These are phyloP conservation scores for Lanmaoa pseudosensibilis DNA, from an alignment of 768 basidiomycete species.

Conservation along the genomic window DNA sequence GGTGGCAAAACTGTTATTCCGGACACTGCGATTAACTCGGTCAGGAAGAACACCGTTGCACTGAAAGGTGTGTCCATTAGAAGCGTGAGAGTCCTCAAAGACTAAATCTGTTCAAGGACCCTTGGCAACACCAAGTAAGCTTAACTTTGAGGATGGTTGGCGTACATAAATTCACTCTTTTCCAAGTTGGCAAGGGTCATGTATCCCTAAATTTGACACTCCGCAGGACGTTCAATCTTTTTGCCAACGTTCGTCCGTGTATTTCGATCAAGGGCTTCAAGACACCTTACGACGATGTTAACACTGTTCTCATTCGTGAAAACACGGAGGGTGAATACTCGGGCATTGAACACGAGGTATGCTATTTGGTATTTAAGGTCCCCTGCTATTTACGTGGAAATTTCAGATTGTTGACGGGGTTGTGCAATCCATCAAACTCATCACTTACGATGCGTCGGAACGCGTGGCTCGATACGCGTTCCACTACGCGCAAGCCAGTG, in stretches of 20 bases:
- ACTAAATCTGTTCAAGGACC: slow-evolving; percentile 57
- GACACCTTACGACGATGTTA: slow-evolving; percentile 97
- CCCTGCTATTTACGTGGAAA: slow-evolving; percentile 13
- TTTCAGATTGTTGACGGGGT: slow-evolving; percentile 91
- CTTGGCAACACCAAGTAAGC: slow-evolving; percentile 93
- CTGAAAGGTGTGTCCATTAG: slow-evolving; percentile 71
- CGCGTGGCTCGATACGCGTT: slow-evolving; percentile 98
- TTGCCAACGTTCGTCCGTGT: slow-evolving; percentile 98
- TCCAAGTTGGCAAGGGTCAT: slow-evolving; percentile 93
- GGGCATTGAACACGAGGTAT: slow-evolving; percentile 97
- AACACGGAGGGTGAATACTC: slow-evolving; percentile 99
- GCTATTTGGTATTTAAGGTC: slow-evolving; percentile 11
- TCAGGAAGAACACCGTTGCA: slow-evolving; percentile 97
- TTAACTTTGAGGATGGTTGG: slow-evolving; percentile 1
- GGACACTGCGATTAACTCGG: slow-evolving; percentile 82
- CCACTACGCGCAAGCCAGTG: slow-evolving; percentile 89
- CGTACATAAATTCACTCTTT: slow-evolving; percentile 14
- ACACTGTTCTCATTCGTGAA: slow-evolving; percentile 97
- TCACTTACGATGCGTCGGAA: slow-evolving; percentile 98
- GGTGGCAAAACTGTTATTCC: slow-evolving; percentile 98
- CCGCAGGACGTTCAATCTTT: slow-evolving; percentile 95
- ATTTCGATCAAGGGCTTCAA: slow-evolving; percentile 95
- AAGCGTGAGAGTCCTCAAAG: neutral
- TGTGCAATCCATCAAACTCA: slow-evolving; percentile 99
- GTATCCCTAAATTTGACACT: slow-evolving; percentile 97